phyloP scores from a whole-genome alignment of 2,329 filamentous ascomycete species.

The Colletotrichum gloeosporioides region DNA sequence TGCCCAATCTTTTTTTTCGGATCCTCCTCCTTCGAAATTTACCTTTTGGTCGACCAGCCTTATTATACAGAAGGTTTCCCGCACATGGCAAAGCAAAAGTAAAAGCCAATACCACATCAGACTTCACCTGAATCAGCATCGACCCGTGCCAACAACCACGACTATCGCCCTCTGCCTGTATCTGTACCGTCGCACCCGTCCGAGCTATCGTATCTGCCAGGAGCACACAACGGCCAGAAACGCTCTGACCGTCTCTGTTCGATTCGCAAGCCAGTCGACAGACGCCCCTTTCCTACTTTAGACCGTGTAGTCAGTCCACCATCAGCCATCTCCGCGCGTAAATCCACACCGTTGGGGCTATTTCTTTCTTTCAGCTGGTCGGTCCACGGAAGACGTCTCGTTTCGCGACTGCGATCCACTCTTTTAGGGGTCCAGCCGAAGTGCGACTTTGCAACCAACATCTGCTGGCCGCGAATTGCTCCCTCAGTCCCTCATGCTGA shows the following conservation, averaged over 20 bases:
- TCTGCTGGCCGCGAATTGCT: neutral
- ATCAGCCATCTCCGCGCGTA: neutral
- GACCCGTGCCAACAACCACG: neutral
- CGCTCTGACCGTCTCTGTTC: neutral
- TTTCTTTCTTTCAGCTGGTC: neutral
- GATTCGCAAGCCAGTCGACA: neutral
- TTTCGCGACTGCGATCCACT: neutral
- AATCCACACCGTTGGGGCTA: neutral
- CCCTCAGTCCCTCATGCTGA: slow-evolving; percentile 10
- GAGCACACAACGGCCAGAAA: neutral
- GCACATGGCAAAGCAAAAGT: neutral
- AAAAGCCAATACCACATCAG: neutral
- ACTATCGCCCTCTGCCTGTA: neutral
- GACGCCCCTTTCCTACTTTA: neutral
- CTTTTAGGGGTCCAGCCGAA: neutral
- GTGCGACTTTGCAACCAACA: neutral
- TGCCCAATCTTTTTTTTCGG: neutral
- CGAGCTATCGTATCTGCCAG: neutral
- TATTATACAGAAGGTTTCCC: neutral
- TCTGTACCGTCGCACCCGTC: neutral
- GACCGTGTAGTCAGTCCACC: slow-evolving; percentile 13
- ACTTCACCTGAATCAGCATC: neutral
- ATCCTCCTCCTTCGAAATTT: neutral
- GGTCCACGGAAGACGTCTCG: neutral
- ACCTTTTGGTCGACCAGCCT: neutral